phyloP scores from a whole-genome alignment of 108 stramenopile genomes.

The Skeletonema costatum region DNA sequence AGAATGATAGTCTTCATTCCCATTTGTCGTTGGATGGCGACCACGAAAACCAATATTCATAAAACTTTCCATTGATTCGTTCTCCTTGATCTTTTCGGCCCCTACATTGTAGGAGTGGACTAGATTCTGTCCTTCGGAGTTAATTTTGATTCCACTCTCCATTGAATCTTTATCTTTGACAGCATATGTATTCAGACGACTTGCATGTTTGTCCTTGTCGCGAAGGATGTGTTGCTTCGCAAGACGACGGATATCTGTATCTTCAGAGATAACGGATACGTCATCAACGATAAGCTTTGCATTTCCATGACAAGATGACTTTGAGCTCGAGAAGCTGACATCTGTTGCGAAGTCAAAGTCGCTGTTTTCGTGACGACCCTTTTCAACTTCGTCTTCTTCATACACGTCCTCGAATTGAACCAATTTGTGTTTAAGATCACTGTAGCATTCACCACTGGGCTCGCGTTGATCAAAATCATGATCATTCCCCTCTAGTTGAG shows the following conservation, averaged over 20 bases:
- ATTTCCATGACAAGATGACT: neutral
- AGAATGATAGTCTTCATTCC: neutral
- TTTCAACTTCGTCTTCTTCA: neutral
- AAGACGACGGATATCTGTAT: conserved; percentile 25
- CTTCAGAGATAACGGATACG: conserved; percentile 43
- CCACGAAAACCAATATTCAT: conserved; percentile 32
- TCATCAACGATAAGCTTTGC: conserved; percentile 19
- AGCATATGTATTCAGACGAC: conserved; percentile 2
- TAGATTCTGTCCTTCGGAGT: neutral
- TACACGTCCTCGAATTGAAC: neutral
- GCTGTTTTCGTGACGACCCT: neutral
- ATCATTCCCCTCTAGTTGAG: neutral
- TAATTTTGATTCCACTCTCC: conserved; percentile 42
- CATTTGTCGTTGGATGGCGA: neutral
- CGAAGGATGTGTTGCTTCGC: conserved; percentile 6
- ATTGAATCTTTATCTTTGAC: conserved; percentile 50
- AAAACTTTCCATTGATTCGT: conserved; percentile 44
- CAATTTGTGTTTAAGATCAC: neutral
- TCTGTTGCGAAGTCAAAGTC: conserved; percentile 6
- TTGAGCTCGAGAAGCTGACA: neutral
- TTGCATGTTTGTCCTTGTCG: neutral
- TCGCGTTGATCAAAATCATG: neutral
- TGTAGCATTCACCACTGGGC: neutral
- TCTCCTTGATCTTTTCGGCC: conserved; percentile 22
- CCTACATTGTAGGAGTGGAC: neutral